These are phyloP conservation scores for Suillus paluster DNA, from an alignment of 768 basidiomycete species.

Conservation along the genomic window DNA sequence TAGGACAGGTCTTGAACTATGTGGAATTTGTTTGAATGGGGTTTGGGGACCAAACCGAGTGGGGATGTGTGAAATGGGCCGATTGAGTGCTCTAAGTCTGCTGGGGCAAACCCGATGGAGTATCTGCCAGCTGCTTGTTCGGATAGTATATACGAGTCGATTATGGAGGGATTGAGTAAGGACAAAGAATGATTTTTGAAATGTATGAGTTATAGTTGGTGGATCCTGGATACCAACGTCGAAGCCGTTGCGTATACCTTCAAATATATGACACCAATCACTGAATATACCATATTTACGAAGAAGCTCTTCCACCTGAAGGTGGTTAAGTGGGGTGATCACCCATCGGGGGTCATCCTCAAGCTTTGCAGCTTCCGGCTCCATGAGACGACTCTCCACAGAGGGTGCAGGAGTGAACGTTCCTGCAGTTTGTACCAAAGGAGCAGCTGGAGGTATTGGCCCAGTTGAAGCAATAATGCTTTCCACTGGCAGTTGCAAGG, in stretches of 20 bases:
- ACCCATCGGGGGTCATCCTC: slow-evolving; percentile 37
- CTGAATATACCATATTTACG: slow-evolving; percentile 16
- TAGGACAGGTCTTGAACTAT: slow-evolving; percentile 45
- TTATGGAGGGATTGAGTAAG: too few relatives aligned
- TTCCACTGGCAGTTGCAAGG: not conserved
- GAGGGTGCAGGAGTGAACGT: slow-evolving; percentile 35
- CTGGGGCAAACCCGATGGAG: too few relatives aligned
- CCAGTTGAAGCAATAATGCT: too few relatives aligned
- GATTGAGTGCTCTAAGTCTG: too few relatives aligned
- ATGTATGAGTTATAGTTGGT: slow-evolving; percentile 23
- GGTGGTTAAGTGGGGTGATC: slow-evolving; percentile 34
- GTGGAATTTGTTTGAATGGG: slow-evolving; percentile 32
- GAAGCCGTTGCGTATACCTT: slow-evolving; percentile 40
- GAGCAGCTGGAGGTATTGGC: not conserved
- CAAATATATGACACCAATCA: slow-evolving; percentile 36
- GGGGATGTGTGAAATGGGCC: too few relatives aligned
- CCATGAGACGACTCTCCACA: slow-evolving; percentile 33
- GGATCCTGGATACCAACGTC: slow-evolving; percentile 33
- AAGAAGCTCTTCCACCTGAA: slow-evolving; percentile 19
- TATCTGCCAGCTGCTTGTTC: too few relatives aligned
- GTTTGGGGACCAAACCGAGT: slow-evolving; percentile 47
- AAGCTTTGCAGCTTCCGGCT: slow-evolving; percentile 28
- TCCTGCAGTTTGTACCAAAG: not conserved
- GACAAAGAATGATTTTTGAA: slow-evolving; percentile 42
- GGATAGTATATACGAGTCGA: slow-evolving; percentile 34